Percentiles rank a stretch among this genome's conserved stretches.
phyloP scores from a whole-genome alignment of 179 eudicot species.

The Patellifolia procumbens region DNA sequence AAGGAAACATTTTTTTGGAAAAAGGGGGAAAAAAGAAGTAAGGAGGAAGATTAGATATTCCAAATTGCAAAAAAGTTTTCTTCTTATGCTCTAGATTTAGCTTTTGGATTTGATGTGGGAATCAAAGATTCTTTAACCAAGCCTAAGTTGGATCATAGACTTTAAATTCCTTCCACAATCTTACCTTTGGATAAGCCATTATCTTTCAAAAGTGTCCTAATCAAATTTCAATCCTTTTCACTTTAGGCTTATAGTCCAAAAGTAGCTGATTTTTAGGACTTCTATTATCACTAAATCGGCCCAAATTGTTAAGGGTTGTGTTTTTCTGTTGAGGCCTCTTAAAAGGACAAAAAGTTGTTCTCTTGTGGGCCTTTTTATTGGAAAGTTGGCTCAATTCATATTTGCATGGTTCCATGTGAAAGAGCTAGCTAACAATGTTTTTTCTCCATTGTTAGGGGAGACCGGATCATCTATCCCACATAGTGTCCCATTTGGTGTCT shows the following conservation, averaged over 20 bases:
- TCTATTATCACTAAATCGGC: neutral
- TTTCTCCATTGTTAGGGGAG: too few relatives aligned
- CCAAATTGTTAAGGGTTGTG: neutral
- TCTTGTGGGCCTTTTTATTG: neutral
- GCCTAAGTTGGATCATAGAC: slow-evolving; percentile 10
- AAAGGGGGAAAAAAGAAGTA: neutral
- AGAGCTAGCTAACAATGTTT: too few relatives aligned
- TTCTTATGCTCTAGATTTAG: slow-evolving; percentile 7
- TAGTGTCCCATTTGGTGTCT: too few relatives aligned
- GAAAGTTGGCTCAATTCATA: neutral
- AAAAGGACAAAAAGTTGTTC: too few relatives aligned
- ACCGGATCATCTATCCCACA: too few relatives aligned
- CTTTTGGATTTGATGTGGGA: neutral
- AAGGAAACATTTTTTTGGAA: neutral
- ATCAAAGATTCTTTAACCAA: slow-evolving; percentile 20
- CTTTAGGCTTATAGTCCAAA: slow-evolving; percentile 8
- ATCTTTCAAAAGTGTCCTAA: neutral
- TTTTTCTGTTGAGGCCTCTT: too few relatives aligned
- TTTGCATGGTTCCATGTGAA: too few relatives aligned
- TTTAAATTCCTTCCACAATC: too few relatives aligned
- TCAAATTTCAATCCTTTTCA: neutral
- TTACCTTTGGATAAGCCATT: slow-evolving; percentile 6
- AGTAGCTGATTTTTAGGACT: slow-evolving; percentile 14
- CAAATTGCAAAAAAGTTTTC: slow-evolving; percentile 10
- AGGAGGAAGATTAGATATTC: slow-evolving; percentile 21